Evolutionary conservation across 2,329 filamentous ascomycete species (phyloP).

Genomic region (Penicillium oxalicum): DNA sequence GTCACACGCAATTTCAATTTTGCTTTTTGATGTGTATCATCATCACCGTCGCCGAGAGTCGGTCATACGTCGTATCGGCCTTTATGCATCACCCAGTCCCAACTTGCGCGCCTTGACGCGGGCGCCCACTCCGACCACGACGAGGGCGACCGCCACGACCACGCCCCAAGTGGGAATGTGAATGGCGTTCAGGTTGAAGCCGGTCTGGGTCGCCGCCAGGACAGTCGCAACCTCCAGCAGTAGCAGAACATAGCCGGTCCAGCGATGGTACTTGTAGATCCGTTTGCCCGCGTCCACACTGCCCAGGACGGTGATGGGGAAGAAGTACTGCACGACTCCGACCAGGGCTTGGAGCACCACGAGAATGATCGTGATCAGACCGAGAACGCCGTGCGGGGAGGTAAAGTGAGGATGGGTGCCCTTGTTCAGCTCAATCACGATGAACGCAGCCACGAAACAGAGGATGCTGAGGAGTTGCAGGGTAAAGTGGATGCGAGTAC

Average conservation of each 20-base stretch:
- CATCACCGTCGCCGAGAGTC: too few relatives aligned
- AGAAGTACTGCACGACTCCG: constrained; percentile 76
- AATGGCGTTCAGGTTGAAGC: constrained; percentile 63
- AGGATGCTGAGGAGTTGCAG: constrained; percentile 55
- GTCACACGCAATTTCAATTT: too few relatives aligned
- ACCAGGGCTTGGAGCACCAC: constrained; percentile 68
- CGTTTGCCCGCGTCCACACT: constrained; percentile 71
- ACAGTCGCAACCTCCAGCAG: constrained; percentile 68
- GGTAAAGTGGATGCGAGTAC: constrained; percentile 60
- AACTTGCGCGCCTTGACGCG: constrained; percentile 79
- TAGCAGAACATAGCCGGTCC: constrained; percentile 67
- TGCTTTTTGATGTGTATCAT: too few relatives aligned
- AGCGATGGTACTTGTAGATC: constrained; percentile 85
- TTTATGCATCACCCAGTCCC: constrained; percentile 37
- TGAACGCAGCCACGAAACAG: constrained; percentile 38
- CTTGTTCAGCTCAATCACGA: constrained; percentile 67
- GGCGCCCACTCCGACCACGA: constrained; percentile 66
- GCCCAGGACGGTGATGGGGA: constrained; percentile 64
- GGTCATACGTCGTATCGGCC: too few relatives aligned
- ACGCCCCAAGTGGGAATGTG: constrained; percentile 72
- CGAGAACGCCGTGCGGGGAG: constrained; percentile 74
- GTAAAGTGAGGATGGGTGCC: constrained; percentile 62
- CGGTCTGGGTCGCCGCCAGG: constrained; percentile 67
- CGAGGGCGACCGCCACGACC: constrained; percentile 58
- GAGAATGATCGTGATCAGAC: constrained; percentile 65